Evolutionary conservation across 345 rosid genomes (phyloP).

Genomic region (Hypericum perforatum): DNA sequence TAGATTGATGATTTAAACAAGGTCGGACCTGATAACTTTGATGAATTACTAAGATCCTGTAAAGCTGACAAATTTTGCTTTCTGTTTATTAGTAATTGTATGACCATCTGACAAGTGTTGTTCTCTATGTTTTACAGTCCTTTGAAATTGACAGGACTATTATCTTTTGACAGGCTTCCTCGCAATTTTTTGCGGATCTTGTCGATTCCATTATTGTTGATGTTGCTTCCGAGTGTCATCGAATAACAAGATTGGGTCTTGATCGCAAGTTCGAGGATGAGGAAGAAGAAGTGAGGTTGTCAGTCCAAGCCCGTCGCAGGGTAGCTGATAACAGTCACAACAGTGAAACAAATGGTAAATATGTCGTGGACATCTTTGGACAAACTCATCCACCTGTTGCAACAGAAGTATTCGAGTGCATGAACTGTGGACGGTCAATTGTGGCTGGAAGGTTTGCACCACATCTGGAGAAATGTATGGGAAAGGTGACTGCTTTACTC

Average conservation of each 20-base stretch:
- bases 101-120: no score
- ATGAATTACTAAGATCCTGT: no score
- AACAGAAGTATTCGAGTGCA: constrained; percentile 72
- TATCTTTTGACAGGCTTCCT: constrained; percentile 41
- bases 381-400: constrained; percentile 84
- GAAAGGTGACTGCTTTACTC: constrained; percentile 45
- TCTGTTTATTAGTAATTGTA: no score
- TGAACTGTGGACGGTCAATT: constrained; percentile 82
- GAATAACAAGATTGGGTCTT: constrained; percentile 70
- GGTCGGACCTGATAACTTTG: no score
- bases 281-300: constrained; percentile 80
- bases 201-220: constrained; percentile 83
- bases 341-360: constrained; percentile 62
- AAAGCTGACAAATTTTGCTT: no score
- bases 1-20: no score
- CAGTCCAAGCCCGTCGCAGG: constrained; percentile 66
- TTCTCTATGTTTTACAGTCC: no score
- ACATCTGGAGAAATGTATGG: constrained; percentile 97
- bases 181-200: constrained; percentile 55
- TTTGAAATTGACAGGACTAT: no score
- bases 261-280: constrained; percentile 73
- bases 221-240: constrained; percentile 92
- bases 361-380: constrained; percentile 83
- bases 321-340: constrained; percentile 61
- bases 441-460: constrained; percentile 95